Base-by-base conservation (phyloP, 2,329 filamentous ascomycete genomes). In the Diaporthe aspalathi region DNA sequence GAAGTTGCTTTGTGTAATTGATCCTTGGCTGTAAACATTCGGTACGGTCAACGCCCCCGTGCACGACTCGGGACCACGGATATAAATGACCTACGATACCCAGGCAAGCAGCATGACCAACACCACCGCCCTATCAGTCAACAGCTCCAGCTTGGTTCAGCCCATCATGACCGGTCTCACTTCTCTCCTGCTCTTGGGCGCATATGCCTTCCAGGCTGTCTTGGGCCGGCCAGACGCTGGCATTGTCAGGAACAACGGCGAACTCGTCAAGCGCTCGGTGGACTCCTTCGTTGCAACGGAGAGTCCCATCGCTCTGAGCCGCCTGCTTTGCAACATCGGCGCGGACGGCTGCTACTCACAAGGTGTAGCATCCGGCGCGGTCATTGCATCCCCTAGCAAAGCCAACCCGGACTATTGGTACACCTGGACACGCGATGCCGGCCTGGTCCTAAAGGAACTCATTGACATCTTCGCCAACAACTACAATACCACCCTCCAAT, bases 391-490 rank as follows among this genome's bases (percentile, higher is more conserved):
- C 52, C 89, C 89, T 5, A 87, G 85, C 73, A 87, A 81, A 45
- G 74, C 74, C 20, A 81, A 87, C 65, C 89, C 89, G 6, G 83
- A 89, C 75, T 91, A 95, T 80, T 94, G 88, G 77, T 95, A 90
- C 77, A 94, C 92, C 1, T 95, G 93, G 93, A 94, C 91, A 1
- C 84, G 93, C 76, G 93, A 95, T 79, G 87, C 91, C 20, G 91
- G 90, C 29, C 84, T 95, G 38, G 89, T 90, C 2, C 89, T 92
- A 82, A 94, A 93, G 81, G 83, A 84, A 29, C 81, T 95, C 20
- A 84, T 92, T 11, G 93, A 95, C 75, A 84, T 88, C 24, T 92
- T 94, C 78, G 77, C 82, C 56, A 83, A 88, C 71, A 83, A 82
- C 63, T 92, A 91, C 53, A 87, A 92, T 74, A 80, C 83, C 1